A percentile compares a stretch with the other conserved stretches of the same genome.
phyloP scores from a whole-genome alignment of 805 yeast species.

The Kurtzmaniella fragi region DNA sequence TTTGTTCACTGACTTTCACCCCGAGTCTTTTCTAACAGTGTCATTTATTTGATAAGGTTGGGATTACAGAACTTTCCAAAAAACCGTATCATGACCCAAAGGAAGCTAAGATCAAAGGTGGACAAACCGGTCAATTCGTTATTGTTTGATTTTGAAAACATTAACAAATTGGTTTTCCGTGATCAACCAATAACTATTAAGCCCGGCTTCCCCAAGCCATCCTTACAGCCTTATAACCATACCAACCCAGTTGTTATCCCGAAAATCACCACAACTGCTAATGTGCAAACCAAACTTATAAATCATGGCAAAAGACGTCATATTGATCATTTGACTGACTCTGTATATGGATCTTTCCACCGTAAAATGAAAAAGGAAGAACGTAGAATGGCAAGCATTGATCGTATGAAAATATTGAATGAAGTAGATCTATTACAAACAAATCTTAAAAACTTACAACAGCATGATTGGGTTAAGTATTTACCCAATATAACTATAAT shows the following conservation, averaged over 20 bases:
- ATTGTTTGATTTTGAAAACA: constrained; percentile 31
- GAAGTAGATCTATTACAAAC: constrained; percentile 56
- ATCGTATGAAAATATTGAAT: constrained; percentile 44
- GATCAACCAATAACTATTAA: constrained; percentile 3
- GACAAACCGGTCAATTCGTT: constrained; percentile 9
- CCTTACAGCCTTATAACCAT: constrained; percentile 2
- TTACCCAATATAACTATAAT: constrained; percentile 47
- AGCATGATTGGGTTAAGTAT: constrained; percentile 43
- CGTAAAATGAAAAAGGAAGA: constrained; percentile 62
- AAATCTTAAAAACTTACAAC: constrained; percentile 33
- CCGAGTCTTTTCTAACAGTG: too few species aligned
- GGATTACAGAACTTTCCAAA: too few species aligned
- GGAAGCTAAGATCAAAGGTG: constrained; percentile 28
- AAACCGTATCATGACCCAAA: constrained; percentile 1
- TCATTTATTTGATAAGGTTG: too few species aligned
- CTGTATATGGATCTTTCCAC: constrained; percentile 43
- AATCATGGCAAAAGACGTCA: constrained; percentile 7
- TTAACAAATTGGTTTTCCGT: constrained; percentile 19
- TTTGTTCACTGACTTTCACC: too few species aligned
- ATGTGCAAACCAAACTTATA: constrained; percentile 5
- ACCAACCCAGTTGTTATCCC: constrained; percentile 4
- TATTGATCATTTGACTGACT: constrained; percentile 43
- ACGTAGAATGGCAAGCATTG: constrained; percentile 50
- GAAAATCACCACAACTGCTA: constrained; percentile 3
- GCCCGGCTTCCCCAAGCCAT: neutral